These are phyloP conservation scores for Aspergillus aculeatinus DNA, from an alignment of 2,329 filamentous ascomycete species.

Conservation along the genomic window DNA sequence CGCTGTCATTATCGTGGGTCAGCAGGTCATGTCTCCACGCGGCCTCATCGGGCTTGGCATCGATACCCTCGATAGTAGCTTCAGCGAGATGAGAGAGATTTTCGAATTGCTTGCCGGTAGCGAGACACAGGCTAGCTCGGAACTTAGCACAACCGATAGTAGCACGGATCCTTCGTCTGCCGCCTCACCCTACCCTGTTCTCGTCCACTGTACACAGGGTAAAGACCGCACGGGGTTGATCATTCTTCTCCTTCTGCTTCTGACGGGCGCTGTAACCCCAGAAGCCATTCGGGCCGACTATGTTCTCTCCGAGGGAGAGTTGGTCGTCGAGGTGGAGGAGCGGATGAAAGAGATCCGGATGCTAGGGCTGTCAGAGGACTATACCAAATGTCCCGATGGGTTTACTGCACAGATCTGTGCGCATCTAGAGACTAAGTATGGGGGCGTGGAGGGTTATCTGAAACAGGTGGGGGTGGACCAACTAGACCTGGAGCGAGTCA, in stretches of 20 bases:
- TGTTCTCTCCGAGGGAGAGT: constrained; percentile 59
- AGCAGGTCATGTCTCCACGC: constrained; percentile 68
- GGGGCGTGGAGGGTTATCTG: constrained; percentile 67
- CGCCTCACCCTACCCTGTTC: constrained; percentile 54
- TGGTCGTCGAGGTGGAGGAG: constrained; percentile 61
- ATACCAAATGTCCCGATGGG: constrained; percentile 63
- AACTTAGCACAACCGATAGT: background rate
- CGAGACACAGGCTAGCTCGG: constrained; percentile 19
- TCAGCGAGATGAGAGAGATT: constrained; percentile 63
- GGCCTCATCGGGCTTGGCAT: constrained; percentile 70
- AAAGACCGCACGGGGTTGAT: constrained; percentile 81
- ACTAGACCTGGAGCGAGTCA: constrained; percentile 43
- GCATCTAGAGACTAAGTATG: constrained; percentile 63
- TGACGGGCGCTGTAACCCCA: constrained; percentile 55
- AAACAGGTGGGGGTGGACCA: constrained; percentile 59
- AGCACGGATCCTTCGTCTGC: background rate
- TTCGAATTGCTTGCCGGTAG: constrained; percentile 61
- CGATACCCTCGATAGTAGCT: constrained; percentile 68
- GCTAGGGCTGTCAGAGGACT: constrained; percentile 72
- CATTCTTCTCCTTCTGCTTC: constrained; percentile 65
- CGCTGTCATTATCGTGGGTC: constrained; percentile 68
- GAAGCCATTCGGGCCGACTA: constrained; percentile 71
- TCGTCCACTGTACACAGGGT: constrained; percentile 85
- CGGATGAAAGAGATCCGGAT: constrained; percentile 66
- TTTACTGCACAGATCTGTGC: constrained; percentile 61